phyloP scores from a whole-genome alignment of 2,329 filamentous ascomycete genomes.

The Trichocomaceae sp. region DNA sequence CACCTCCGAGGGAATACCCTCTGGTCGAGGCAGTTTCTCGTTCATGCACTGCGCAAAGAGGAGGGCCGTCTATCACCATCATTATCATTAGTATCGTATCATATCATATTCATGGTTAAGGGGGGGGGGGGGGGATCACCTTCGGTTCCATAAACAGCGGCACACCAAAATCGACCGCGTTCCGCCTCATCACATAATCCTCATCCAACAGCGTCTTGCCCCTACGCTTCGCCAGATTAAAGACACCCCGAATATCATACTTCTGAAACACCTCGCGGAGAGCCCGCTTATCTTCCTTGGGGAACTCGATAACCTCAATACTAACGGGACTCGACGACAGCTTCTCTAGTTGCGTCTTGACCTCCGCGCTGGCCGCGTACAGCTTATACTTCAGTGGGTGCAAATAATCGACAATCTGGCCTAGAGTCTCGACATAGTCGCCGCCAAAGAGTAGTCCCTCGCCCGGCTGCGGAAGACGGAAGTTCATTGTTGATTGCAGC shows the following conservation, averaged over 20 bases:
- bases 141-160: constrained; percentile 98
- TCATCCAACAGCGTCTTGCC: constrained; percentile 81
- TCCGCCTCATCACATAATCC: constrained; percentile 97
- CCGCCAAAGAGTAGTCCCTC: constrained; percentile 94
- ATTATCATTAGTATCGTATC: constrained; percentile 18
- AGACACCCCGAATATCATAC: constrained; percentile 91
- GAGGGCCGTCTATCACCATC: constrained; percentile 85
- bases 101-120: too few relatives aligned
- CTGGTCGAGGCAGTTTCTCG: constrained; percentile 82
- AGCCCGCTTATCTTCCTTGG: constrained; percentile 89
- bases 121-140: too few relatives aligned
- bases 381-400: constrained; percentile 90
- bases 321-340: constrained; percentile 55
- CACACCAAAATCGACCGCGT: constrained; percentile 96
- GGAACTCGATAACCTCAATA: constrained; percentile 93
- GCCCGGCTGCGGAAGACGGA: constrained; percentile 88
- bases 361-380: constrained; percentile 71
- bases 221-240: constrained; percentile 82
- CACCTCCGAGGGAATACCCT: constrained; percentile 87
- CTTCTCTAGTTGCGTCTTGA: constrained; percentile 78
- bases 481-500: constrained; percentile 97
- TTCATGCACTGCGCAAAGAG: constrained; percentile 96
- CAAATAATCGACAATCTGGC: constrained; percentile 77
- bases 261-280: constrained; percentile 93
- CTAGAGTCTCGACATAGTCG: constrained; percentile 64